phyloP scores from a whole-genome alignment of 345 rosid species.

The Citrus unshiu region DNA sequence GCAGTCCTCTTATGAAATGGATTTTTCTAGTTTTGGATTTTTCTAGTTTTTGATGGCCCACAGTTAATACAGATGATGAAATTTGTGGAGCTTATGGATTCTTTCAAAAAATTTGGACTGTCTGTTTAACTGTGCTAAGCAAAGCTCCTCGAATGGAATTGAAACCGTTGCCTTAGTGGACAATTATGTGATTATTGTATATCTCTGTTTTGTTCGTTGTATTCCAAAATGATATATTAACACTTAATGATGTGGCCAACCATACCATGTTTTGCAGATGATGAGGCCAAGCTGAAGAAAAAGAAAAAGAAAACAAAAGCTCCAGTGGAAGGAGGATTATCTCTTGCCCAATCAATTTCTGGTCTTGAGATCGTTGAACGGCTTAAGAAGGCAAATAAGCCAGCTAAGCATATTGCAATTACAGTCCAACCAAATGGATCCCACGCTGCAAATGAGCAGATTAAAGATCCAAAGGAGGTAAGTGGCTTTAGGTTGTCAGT shows the following conservation, averaged over 20 bases:
- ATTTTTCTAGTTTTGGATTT: no score
- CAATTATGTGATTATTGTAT: not conserved
- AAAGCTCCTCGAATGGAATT: no score
- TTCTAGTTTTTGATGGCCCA: not conserved
- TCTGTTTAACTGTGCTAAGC: not conserved
- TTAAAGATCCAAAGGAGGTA: slow-evolving; percentile 59
- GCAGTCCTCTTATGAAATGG: no score
- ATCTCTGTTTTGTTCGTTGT: not conserved
- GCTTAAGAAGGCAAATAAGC: slow-evolving; percentile 48
- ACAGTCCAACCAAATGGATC: slow-evolving; percentile 41
- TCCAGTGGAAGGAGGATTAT: slow-evolving; percentile 34
- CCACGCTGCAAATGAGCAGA: slow-evolving; percentile 35
- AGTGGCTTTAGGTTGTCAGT: slow-evolving; percentile 5
- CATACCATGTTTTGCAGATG: slow-evolving; percentile 43
- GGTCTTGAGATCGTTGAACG: slow-evolving; percentile 42
- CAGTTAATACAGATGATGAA: not conserved
- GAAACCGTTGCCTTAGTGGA: no score
- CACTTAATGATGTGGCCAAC: slow-evolving; percentile 5
- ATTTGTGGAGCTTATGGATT: no score
- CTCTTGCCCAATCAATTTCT: slow-evolving; percentile 37
- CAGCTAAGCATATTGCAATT: slow-evolving; percentile 31
- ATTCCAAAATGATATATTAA: not conserved
- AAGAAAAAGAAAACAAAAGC: slow-evolving; percentile 73
- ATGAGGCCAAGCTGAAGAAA: slow-evolving; percentile 57
- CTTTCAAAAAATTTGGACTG: not conserved